Conservation (phyloP, 495 filamentous ascomycete genomes). For the Neurospora sp. region DNA sequence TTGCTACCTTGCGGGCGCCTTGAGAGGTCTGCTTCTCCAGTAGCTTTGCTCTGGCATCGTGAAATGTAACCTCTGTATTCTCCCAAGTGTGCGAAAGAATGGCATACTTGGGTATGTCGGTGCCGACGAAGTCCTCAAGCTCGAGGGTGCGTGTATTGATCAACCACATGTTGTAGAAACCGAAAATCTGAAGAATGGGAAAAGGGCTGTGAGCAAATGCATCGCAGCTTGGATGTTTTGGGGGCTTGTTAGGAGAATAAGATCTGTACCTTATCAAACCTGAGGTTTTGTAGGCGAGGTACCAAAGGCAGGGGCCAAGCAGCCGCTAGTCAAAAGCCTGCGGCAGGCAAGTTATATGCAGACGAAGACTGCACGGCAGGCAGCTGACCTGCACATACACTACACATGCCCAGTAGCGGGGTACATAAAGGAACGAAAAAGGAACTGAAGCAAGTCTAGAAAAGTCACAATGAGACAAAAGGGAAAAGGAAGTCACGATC, state of each 20-base stretch:
- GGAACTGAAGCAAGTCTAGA: not conserved
- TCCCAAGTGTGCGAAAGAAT: constrained; percentile 38
- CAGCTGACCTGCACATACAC: not conserved
- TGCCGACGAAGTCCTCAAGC: constrained; percentile 23
- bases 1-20: constrained; percentile 1
- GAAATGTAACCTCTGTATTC: constrained; percentile 23
- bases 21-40: not conserved
- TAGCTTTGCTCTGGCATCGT: not conserved
- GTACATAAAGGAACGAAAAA: not conserved
- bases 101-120: constrained; percentile 25
- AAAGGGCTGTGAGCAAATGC: not conserved
- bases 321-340: not conserved
- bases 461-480: not conserved
- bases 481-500: not conserved
- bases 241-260: not conserved
- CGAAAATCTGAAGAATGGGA: not conserved
- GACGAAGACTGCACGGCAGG: not conserved
- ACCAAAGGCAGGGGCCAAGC: not conserved
- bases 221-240: not conserved
- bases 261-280: not conserved
- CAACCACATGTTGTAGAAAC: constrained; percentile 21
- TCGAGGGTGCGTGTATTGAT: constrained; percentile 25
- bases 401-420: not conserved
- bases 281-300: not conserved
- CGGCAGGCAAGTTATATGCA: not conserved